These are phyloP conservation scores for Rhizopogon rudus DNA, from an alignment of 768 basidiomycete species.

Conservation along the genomic window DNA sequence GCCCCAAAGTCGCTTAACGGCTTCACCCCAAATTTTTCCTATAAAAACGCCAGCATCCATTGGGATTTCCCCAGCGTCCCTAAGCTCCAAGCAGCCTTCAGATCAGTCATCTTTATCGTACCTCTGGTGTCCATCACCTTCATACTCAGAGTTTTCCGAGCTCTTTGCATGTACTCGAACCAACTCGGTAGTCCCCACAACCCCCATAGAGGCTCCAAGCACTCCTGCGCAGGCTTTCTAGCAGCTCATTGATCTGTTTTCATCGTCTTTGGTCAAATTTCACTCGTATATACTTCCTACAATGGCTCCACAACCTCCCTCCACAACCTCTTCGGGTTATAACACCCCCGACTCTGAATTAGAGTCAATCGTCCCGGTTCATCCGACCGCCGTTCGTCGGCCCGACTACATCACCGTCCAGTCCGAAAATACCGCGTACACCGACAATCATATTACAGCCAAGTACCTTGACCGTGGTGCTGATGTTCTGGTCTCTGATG, in stretches of 20 bases:
- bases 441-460: conserved; percentile 77
- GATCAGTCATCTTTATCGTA: not conserved
- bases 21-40: conserved; percentile 17
- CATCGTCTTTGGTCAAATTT: conserved; percentile 23
- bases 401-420: conserved; percentile 73
- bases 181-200: conserved; percentile 88
- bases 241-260: conserved; percentile 35
- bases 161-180: conserved; percentile 91
- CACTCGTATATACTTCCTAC: conserved; percentile 15
- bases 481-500: conserved; percentile 61
- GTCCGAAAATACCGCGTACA: conserved; percentile 76
- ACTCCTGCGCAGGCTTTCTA: conserved; percentile 69
- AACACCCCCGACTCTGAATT: conserved; percentile 69
- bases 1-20: not conserved
- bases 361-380: conserved; percentile 65
- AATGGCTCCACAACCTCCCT: conserved; percentile 47
- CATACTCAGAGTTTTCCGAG: conserved; percentile 29
- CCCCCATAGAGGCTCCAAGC: conserved; percentile 81
- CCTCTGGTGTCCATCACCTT: conserved; percentile 10
- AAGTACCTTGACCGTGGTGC: conserved; percentile 81
- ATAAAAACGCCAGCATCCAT: conserved; percentile 17
- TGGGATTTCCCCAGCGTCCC: not conserved
- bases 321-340: conserved; percentile 54
- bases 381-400: conserved; percentile 83
- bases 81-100: not conserved